Percentiles rank a stretch among this genome's conserved stretches.
Conservation (phyloP, 257 asterid species). For the Nicotiana paniculata region DNA sequence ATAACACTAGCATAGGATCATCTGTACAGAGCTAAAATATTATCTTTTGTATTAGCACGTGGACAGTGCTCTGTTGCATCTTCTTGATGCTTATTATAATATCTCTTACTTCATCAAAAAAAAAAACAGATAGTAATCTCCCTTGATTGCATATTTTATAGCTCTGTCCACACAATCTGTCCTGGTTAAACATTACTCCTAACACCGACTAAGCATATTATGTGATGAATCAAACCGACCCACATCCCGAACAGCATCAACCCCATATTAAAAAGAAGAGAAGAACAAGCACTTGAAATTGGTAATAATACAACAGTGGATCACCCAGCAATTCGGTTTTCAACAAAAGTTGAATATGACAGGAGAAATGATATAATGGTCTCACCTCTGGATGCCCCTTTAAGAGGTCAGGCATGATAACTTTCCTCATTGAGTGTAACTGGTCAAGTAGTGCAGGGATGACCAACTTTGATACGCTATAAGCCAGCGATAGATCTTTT, state of each 20-base stretch:
- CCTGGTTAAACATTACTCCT: not conserved
- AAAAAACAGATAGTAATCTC: not conserved
- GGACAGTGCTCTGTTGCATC: too few relatives aligned
- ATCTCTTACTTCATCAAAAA: too few relatives aligned
- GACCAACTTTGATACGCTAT: conserved; percentile 57
- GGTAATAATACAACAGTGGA: not conserved
- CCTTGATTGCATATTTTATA: not conserved
- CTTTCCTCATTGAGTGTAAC: conserved; percentile 57
- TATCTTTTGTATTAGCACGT: too few relatives aligned
- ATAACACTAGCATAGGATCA: too few relatives aligned
- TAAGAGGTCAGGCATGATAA: conserved; percentile 46
- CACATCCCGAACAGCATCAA: not conserved
- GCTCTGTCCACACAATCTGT: not conserved
- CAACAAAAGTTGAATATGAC: not conserved
- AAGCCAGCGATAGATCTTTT: conserved; percentile 49
- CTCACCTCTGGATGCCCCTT: conserved; percentile 61
- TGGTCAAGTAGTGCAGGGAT: conserved; percentile 84
- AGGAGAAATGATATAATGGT: not conserved
- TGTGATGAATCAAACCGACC: not conserved
- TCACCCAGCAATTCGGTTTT: not conserved
- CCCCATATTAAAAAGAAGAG: not conserved
- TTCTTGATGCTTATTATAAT: too few relatives aligned
- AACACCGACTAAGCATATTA: not conserved
- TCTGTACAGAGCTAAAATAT: too few relatives aligned
- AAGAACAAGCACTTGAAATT: not conserved